Evolutionary conservation across 257 asterid species (phyloP).

Genomic region (Lycium barbarum): DNA sequence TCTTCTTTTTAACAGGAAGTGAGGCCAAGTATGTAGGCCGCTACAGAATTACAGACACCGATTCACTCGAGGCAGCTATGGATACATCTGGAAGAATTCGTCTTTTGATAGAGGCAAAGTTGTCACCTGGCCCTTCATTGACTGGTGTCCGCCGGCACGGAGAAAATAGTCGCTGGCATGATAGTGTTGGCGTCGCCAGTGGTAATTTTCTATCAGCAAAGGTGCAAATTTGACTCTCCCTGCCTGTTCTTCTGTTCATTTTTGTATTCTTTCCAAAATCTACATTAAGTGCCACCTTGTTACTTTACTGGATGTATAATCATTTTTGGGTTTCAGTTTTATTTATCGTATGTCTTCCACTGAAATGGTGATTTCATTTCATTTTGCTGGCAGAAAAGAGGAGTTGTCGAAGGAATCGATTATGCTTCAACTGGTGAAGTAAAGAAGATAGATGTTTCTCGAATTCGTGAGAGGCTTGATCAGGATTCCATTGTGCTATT

Average conservation of each 20-base stretch:
- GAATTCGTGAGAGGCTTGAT: constrained; percentile 83
- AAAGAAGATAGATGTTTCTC: constrained; percentile 87
- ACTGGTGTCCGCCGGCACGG: constrained; percentile 88
- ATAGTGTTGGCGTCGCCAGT: constrained; percentile 81
- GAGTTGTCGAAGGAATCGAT: constrained; percentile 87
- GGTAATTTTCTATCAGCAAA: constrained; percentile 93
- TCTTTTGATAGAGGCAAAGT: constrained; percentile 79
- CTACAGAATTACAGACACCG: constrained; percentile 91
- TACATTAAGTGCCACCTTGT: neutral
- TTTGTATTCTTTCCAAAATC: neutral
- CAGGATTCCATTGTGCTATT: constrained; percentile 73
- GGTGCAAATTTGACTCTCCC: constrained; percentile 49
- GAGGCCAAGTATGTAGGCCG: constrained; percentile 89
- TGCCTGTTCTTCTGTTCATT: constrained; percentile 9
- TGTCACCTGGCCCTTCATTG: constrained; percentile 95
- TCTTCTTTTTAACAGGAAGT: constrained; percentile 57
- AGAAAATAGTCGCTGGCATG: constrained; percentile 75
- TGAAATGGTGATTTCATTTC: constrained; percentile 16
- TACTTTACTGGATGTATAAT: neutral
- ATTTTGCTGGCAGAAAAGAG: constrained; percentile 75
- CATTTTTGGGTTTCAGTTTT: neutral
- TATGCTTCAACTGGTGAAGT: constrained; percentile 92
- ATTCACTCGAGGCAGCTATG: constrained; percentile 86
- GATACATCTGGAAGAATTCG: constrained; percentile 89
- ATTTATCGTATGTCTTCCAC: constrained; percentile 1